Conservation (phyloP, 2,329 filamentous ascomycete species). For the Ampelomyces quisqualis region DNA sequence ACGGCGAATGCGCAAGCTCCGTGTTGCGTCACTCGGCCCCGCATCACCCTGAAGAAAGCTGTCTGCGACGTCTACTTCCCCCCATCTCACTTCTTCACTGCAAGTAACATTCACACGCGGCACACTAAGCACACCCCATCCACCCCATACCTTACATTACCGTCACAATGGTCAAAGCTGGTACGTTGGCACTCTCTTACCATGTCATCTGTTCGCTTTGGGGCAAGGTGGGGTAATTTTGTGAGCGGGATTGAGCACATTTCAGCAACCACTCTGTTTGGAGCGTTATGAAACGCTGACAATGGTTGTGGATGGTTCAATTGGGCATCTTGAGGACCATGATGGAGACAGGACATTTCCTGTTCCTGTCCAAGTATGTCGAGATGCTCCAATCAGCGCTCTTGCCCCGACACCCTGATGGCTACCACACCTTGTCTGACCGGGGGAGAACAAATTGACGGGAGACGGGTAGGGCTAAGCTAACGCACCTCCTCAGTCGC, state of each 20-base stretch:
- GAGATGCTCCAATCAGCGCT: constrained; percentile 28
- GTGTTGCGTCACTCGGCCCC: constrained; percentile 41
- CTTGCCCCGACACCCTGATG: constrained; percentile 32
- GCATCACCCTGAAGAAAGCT: constrained; percentile 29
- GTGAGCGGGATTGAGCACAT: constrained; percentile 61
- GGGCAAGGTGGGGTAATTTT: constrained; percentile 45
- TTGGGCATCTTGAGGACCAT: constrained; percentile 28
- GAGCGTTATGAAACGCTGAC: constrained; percentile 9
- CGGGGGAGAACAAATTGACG: background rate
- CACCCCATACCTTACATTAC: constrained; percentile 41
- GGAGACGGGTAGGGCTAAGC: constrained; percentile 1
- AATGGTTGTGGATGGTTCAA: constrained; percentile 16
- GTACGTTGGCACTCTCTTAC: constrained; percentile 57
- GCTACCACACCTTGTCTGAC: constrained; percentile 10
- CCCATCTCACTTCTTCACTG: constrained; percentile 7
- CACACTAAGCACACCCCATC: constrained; percentile 14
- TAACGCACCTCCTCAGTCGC: constrained; percentile 63
- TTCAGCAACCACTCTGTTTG: constrained; percentile 33
- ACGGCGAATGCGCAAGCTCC: constrained; percentile 12
- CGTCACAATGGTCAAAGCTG: constrained; percentile 97
- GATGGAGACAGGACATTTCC: constrained; percentile 16
- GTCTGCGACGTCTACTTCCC: constrained; percentile 4
- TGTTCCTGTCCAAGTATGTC: constrained; percentile 5
- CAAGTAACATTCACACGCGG: background rate
- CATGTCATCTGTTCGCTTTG: constrained; percentile 21